Base-by-base conservation (phyloP, 2,329 filamentous ascomycete species). In the Penicillium sp. region DNA sequence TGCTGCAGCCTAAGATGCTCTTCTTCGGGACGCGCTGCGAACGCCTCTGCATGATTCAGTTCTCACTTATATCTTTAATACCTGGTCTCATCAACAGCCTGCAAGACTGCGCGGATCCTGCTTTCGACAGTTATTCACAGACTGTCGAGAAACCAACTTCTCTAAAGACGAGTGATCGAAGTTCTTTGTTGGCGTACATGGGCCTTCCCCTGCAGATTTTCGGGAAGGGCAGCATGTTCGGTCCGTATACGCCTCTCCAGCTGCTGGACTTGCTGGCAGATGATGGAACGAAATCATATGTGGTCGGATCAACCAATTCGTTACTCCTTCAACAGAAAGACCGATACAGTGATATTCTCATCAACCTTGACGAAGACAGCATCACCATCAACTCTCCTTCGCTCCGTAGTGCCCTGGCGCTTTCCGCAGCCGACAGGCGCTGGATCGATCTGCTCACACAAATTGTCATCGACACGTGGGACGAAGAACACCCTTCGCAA, bases 1-100 rank as follows among this genome's bases (percentile, higher is more conserved):
- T 99, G 55, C 77, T 99, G 55, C 92, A 99, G 69, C 92, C 90
- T 46, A 99, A 97, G 91, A 97, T 97, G 87, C 84, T 99, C 46
- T 97, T 99, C 75, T 99, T 97, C 64, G 91, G 93, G 54, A 90
- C 92, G n/a, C 84, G 90, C 61, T 97, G 93, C 71, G 93, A 99
- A 71, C 82, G 88, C 57, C 76, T 99, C 59, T 99, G 93, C 80
- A 95, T 97, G 88, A 91, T 95, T 73, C 93, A 99, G 70, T 99
- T 97, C 74, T 93, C 92, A 36, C 80, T 99, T 38, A 86, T 99
- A 60, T 96, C 92, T 45, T 78, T 99, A 64, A 95, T 99, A 74
- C 93, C 93, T 39, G 90, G 91, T 52, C 81, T 99, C 49, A 84
- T 97, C 64, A 84, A 89, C 63, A 89, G 87, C 62, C 80, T 99